Evolutionary conservation across 345 rosid genomes (phyloP).

Genomic region (Syzygium aqueum): DNA sequence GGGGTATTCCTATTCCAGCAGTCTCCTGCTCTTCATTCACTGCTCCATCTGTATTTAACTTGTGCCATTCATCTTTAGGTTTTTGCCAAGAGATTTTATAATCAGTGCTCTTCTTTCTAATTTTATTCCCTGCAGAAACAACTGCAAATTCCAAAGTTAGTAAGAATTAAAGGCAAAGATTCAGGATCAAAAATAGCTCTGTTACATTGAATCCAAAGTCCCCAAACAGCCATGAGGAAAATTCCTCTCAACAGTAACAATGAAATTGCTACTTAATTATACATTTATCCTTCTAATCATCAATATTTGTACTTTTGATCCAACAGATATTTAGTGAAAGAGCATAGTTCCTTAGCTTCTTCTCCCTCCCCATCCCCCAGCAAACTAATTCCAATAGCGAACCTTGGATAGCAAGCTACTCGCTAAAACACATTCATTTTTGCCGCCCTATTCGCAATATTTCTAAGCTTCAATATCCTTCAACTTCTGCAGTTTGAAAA

Average conservation of each 20-base stretch:
- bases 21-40: neutral
- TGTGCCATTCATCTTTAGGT: neutral
- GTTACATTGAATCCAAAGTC: neutral
- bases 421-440: neutral
- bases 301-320: neutral
- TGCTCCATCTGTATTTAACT: neutral
- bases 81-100: neutral
- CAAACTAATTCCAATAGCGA: neutral
- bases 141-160: neutral
- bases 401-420: neutral
- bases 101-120: neutral
- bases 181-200: neutral
- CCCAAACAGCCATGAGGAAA: neutral
- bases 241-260: neutral
- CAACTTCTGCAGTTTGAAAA: neutral
- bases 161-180: neutral
- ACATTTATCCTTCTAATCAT: neutral
- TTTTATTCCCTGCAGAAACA: neutral
- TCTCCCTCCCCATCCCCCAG: neutral
- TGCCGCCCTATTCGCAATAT: neutral
- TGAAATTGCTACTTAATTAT: neutral
- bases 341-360: neutral
- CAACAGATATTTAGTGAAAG: neutral
- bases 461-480: neutral
- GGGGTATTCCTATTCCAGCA: neutral